Conservation (phyloP, 2,329 filamentous ascomycete genomes). For the Epichloe scottii region DNA sequence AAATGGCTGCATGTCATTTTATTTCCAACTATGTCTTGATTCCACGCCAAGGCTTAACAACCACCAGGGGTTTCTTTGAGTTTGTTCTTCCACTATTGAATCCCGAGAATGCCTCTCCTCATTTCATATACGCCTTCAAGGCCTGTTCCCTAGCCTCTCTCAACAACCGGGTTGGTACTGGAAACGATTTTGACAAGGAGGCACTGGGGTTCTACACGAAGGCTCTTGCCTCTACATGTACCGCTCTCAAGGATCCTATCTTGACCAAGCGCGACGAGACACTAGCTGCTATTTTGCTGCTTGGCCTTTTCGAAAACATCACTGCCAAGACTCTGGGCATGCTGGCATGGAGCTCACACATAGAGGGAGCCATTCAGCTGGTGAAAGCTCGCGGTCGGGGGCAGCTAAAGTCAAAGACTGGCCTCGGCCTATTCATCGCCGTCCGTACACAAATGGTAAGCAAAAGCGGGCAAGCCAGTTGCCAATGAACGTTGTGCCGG, state of each 20-base stretch:
- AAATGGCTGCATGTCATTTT: conserved; percentile 46
- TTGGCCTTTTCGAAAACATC: conserved; percentile 49
- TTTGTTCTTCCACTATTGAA: conserved; percentile 43
- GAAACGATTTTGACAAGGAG: conserved; percentile 18
- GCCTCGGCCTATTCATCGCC: conserved; percentile 41
- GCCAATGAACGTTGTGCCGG: too few species aligned
- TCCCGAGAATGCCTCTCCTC: conserved; percentile 25
- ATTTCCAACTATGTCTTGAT: conserved; percentile 45
- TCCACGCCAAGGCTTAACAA: conserved; percentile 28
- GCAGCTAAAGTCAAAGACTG: conserved; percentile 38
- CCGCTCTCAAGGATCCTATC: conserved; percentile 36
- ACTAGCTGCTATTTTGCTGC: conserved; percentile 42
- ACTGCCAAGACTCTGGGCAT: conserved; percentile 40
- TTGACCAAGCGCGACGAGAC: conserved; percentile 39
- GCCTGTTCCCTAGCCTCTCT: conserved; percentile 45
- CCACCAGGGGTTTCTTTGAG: conserved; percentile 42
- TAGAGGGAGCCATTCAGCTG: conserved; percentile 48
- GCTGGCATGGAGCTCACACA: conserved; percentile 47
- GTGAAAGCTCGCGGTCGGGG: conserved; percentile 43
- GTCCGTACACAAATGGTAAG: conserved; percentile 46
- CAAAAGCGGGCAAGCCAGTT: too few species aligned
- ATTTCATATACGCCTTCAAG: conserved; percentile 42
- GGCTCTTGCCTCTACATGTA: conserved; percentile 38
- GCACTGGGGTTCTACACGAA: conserved; percentile 39
- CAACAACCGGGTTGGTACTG: conserved; percentile 32